These are phyloP conservation scores for Tubosaeta sp. DNA, from an alignment of 768 basidiomycete genomes.

Conservation along the genomic window DNA sequence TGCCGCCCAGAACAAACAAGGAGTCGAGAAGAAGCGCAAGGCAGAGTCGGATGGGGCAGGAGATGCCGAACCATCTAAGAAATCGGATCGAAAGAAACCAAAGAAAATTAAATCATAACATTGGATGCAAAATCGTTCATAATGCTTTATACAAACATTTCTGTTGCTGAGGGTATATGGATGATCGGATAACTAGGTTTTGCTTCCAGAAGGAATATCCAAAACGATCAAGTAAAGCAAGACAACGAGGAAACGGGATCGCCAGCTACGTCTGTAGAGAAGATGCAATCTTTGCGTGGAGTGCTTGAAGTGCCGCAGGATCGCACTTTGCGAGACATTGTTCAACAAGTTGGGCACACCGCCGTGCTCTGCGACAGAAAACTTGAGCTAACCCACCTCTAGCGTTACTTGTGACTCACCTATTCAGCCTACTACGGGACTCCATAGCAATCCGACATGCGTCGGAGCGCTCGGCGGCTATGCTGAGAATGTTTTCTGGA, in stretches of 20 bases:
- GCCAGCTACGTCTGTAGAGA: conserved; percentile 6
- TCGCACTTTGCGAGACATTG: conserved; percentile 24
- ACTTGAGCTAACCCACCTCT: background rate
- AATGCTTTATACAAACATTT: background rate
- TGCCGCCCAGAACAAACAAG: conserved; percentile 6
- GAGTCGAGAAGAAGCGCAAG: conserved; percentile 36
- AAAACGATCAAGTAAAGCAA: background rate
- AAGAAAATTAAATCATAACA: conserved; percentile 34
- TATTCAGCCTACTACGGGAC: conserved; percentile 45
- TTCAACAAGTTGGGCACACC: conserved; percentile 24
- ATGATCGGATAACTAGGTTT: background rate
- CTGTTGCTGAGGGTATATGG: background rate
- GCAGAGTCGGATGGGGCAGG: conserved; percentile 24
- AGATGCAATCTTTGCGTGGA: conserved; percentile 14
- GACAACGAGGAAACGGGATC: background rate
- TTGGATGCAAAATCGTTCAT: background rate
- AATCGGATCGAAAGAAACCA: conserved; percentile 43
- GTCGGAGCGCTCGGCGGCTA: conserved; percentile 54
- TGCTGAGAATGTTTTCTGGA: conserved; percentile 60
- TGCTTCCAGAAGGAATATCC: too few relatives aligned
- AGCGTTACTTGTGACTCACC: conserved; percentile 31
- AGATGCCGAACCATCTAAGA: conserved; percentile 31
- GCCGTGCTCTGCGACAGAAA: conserved; percentile 21
- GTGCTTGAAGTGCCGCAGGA: conserved; percentile 15
- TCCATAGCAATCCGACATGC: conserved; percentile 53